Conservation (phyloP, 129 eudicot species). For the Oenanthe sinensis region DNA sequence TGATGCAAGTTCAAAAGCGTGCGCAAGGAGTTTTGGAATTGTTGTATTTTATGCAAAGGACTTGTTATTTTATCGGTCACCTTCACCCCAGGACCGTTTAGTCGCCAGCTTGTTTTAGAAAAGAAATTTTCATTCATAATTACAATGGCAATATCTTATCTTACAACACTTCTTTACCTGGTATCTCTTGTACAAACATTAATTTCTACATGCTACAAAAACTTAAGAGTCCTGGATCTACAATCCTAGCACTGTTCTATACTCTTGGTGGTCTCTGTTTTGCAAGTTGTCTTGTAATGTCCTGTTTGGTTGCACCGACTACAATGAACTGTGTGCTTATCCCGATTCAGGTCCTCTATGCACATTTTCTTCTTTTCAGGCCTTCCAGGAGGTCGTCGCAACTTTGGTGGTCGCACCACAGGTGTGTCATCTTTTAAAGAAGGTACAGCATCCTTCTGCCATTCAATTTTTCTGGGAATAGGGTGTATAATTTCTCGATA, state of each 20-base stretch:
- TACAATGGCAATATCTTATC: background rate
- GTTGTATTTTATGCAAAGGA: background rate
- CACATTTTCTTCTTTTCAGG: slow-evolving; percentile 43
- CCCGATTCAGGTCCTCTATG: slow-evolving; percentile 38
- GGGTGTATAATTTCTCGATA: slow-evolving; percentile 34
- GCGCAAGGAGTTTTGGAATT: background rate
- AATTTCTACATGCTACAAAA: background rate
- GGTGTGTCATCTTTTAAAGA: slow-evolving; percentile 14
- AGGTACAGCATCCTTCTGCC: slow-evolving; percentile 24
- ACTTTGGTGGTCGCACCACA: slow-evolving; percentile 39
- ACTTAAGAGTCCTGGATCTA: background rate
- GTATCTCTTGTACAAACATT: background rate
- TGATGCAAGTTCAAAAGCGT: too few species aligned
- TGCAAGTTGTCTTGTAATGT: slow-evolving; percentile 57
- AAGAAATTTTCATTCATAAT: background rate
- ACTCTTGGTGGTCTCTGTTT: slow-evolving; percentile 17
- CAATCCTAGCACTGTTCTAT: slow-evolving; percentile 24
- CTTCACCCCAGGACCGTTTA: too few species aligned
- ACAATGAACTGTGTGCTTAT: slow-evolving; percentile 47
- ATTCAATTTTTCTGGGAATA: slow-evolving; percentile 30
- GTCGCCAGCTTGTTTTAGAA: too few species aligned
- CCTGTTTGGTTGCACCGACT: slow-evolving; percentile 46
- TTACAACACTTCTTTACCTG: background rate
- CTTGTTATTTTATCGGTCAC: background rate
- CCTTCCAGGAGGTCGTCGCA: slow-evolving; percentile 41